phyloP scores from a whole-genome alignment of 257 asterid species.

The Mitragyna speciosa region DNA sequence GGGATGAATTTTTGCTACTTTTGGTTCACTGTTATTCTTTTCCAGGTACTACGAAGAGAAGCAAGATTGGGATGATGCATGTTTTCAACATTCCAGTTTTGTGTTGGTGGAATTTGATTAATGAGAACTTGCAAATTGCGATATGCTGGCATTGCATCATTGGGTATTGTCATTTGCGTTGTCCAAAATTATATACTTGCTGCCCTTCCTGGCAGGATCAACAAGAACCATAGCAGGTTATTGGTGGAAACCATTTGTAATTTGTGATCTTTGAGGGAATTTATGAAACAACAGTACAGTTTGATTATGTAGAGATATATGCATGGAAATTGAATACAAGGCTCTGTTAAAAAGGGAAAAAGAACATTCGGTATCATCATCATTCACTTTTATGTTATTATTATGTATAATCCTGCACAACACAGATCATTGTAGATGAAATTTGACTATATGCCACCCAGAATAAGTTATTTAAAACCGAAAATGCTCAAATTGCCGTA shows the following conservation, averaged over 20 bases:
- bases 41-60: slow-evolving; percentile 76
- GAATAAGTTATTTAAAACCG: not conserved
- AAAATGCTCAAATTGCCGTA: not conserved
- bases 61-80: slow-evolving; percentile 64
- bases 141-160: not conserved
- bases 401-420: not conserved
- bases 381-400: not conserved
- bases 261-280: slow-evolving; percentile 4
- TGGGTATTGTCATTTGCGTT: not conserved
- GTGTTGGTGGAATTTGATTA: not conserved
- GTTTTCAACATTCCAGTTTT: not conserved
- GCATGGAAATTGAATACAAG: not conserved
- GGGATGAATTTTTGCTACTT: not conserved
- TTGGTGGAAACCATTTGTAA: slow-evolving; percentile 6
- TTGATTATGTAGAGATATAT: not conserved
- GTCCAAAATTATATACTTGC: slow-evolving; percentile 10
- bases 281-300: not conserved
- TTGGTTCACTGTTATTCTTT: not conserved
- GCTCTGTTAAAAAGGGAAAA: not conserved
- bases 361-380: not conserved
- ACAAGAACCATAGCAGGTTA: not conserved
- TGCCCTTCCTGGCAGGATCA: slow-evolving; percentile 4
- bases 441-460: no score
- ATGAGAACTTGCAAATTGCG: slow-evolving; percentile 3
- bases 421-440: not conserved